These are phyloP conservation scores for Apodospora peruviana DNA, from an alignment of 495 filamentous ascomycete species.

Conservation along the genomic window DNA sequence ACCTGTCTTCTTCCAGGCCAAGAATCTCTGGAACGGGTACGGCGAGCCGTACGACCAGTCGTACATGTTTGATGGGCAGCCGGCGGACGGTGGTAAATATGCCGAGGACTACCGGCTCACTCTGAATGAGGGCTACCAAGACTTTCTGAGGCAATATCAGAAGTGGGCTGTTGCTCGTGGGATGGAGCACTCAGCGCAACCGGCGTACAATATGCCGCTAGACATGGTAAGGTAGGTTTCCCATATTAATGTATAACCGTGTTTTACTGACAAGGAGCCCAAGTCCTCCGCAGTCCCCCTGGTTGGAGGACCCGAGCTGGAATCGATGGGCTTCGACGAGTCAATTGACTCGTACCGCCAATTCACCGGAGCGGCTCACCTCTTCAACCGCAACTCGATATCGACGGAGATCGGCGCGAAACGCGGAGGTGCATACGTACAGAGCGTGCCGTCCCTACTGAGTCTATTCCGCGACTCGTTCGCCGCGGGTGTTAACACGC, in stretches of 20 bases:
- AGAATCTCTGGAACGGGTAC: conserved; percentile 27
- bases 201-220: conserved; percentile 44
- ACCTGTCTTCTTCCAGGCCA: conserved; percentile 31
- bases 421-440: conserved; percentile 21
- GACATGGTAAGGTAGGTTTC: conserved; percentile 30
- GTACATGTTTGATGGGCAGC: conserved; percentile 13
- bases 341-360: conserved; percentile 42
- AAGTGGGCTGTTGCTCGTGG: conserved; percentile 32
- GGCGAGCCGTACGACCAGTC: conserved; percentile 13
- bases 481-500: conserved; percentile 38
- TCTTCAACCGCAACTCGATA: conserved; percentile 32
- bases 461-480: conserved; percentile 27
- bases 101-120: conserved; percentile 21
- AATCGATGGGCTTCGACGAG: conserved; percentile 36
- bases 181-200: conserved; percentile 39
- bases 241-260: neutral
- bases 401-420: conserved; percentile 37
- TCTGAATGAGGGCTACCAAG: conserved; percentile 17
- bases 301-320: conserved; percentile 43
- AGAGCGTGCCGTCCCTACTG: conserved; percentile 23
- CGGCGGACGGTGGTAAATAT: conserved; percentile 16
- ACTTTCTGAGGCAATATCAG: conserved; percentile 26
- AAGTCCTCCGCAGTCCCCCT: conserved; percentile 26
- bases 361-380: conserved; percentile 39
- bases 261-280: too few species aligned